Base-by-base conservation (phyloP, 1,139 yeast species). In the Debaryomyces robertsiae region DNA sequence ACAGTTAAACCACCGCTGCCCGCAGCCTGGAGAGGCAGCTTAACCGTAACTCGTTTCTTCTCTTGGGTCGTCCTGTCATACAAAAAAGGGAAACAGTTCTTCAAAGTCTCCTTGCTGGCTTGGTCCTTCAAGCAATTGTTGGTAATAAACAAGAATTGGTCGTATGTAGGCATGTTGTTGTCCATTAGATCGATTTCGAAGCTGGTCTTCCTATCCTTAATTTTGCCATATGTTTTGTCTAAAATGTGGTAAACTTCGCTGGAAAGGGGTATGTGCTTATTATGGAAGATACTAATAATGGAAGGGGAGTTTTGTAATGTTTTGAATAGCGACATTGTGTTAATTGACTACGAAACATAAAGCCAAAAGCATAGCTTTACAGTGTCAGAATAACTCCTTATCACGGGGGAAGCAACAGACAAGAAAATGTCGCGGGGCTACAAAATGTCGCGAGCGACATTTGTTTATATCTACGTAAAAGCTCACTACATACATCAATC, bases 301-400 rank as follows among this genome's bases (percentile, higher is more conserved):
- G 75, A 71, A 9, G 77, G 76, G 3, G 73, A 63, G 52, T 59
- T 56, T 47, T 73, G 78, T 40, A 73, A 63, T 10, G 75, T 67
- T 63, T 63, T 70, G 54, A 73, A 72, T 44, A 64, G 65, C 17
- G 69, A 64, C 69, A 64, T 63, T 38, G 30, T 38, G 22, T 19
- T 19, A 19, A 19, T 19, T 6, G 22, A 6, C 7, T 7, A 19
- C n/a, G n/a, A n/a, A n/a, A n/a, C n/a, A n/a, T n/a, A n/a, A n/a
- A n/a, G n/a, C n/a, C n/a, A n/a, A n/a, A n/a, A n/a, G n/a, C n/a
- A n/a, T n/a, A n/a, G n/a, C n/a, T n/a, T n/a, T n/a, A n/a, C n/a
- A n/a, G n/a, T n/a, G n/a, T n/a, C n/a, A n/a, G n/a, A n/a, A n/a
- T n/a, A n/a, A n/a, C n/a, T n/a, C n/a, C n/a, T n/a, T n/a, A n/a